A percentile compares a stretch with the other conserved stretches of the same genome.
These are phyloP conservation scores for Pisolithus sp. DNA, from an alignment of 768 basidiomycete species.

Conservation along the genomic window DNA sequence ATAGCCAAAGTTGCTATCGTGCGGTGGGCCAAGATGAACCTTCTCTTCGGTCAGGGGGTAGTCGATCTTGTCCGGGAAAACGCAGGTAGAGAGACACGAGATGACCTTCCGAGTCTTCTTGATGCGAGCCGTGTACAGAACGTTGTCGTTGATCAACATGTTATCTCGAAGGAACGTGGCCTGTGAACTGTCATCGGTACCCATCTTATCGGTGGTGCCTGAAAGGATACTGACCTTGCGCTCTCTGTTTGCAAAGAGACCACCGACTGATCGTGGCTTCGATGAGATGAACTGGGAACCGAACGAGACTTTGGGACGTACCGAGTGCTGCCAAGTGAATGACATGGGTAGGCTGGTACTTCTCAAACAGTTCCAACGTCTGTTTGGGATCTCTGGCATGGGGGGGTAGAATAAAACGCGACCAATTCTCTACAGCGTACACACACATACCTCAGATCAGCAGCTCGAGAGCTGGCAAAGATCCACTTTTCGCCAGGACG, in stretches of 20 bases:
- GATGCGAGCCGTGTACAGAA: constrained; percentile 70
- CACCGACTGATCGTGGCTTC: constrained; percentile 58
- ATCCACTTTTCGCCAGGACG: constrained; percentile 77
- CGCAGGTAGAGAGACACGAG: constrained; percentile 94
- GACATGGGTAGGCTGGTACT: constrained; percentile 92
- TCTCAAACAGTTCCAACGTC: constrained; percentile 72
- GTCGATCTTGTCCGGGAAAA: constrained; percentile 92
- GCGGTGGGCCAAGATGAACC: constrained; percentile 88
- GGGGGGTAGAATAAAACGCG: constrained; percentile 3
- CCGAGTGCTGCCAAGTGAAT: constrained; percentile 94
- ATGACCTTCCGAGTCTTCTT: constrained; percentile 70
- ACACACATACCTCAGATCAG: constrained; percentile 67
- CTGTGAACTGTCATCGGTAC: constrained; percentile 30
- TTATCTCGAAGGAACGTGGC: constrained; percentile 93
- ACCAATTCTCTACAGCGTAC: neutral
- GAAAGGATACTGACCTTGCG: constrained; percentile 54
- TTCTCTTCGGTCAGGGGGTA: constrained; percentile 92
- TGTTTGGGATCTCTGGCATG: constrained; percentile 56
- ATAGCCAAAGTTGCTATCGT: constrained; percentile 94
- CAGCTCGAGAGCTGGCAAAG: constrained; percentile 73
- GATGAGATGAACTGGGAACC: constrained; percentile 6
- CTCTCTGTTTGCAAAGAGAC: constrained; percentile 93
- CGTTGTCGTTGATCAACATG: constrained; percentile 91
- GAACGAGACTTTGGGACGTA: constrained; percentile 28
- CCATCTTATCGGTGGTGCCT: neutral